Conservation (phyloP, 108 stramenopile genomes). For the Nannochloropsis oceanica region DNA sequence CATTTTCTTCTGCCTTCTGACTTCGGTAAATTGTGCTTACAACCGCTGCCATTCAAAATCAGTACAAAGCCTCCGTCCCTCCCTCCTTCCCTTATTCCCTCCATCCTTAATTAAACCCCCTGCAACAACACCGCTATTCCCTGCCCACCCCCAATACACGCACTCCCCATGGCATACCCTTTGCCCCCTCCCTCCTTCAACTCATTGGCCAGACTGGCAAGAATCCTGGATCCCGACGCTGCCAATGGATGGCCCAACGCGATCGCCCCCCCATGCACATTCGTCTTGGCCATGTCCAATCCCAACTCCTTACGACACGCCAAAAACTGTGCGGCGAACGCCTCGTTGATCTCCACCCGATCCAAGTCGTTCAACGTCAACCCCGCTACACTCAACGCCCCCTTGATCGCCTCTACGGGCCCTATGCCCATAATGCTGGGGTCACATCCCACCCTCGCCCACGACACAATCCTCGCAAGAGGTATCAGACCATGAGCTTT, state of each 20-base stretch:
- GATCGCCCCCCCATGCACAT: constrained; percentile 50
- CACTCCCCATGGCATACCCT: constrained; percentile 67
- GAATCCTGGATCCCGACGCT: constrained; percentile 57
- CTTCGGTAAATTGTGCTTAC: too few relatives aligned
- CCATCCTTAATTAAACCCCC: background rate
- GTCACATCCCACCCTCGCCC: constrained; percentile 38
- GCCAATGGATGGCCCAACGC: constrained; percentile 45
- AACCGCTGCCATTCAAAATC: too few relatives aligned
- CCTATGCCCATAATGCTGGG: constrained; percentile 47
- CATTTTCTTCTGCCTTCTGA: too few relatives aligned
- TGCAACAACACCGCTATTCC: constrained; percentile 94
- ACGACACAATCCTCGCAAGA: constrained; percentile 48
- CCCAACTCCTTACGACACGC: constrained; percentile 89
- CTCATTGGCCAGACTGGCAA: constrained; percentile 80
- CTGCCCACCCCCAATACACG: constrained; percentile 98
- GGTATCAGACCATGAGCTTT: constrained; percentile 62
- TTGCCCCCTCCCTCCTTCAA: constrained; percentile 40
- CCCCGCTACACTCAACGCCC: constrained; percentile 58
- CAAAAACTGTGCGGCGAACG: constrained; percentile 89
- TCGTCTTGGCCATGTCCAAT: constrained; percentile 71
- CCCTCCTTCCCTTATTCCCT: background rate
- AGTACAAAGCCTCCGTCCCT: background rate
- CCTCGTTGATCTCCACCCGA: constrained; percentile 96
- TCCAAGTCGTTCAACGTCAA: constrained; percentile 76
- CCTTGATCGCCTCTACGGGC: constrained; percentile 62